A percentile compares a stretch with the other conserved stretches of the same genome.
phyloP scores from a whole-genome alignment of 192 early-diverging fungal species.

The Chytriomyces confervae region DNA sequence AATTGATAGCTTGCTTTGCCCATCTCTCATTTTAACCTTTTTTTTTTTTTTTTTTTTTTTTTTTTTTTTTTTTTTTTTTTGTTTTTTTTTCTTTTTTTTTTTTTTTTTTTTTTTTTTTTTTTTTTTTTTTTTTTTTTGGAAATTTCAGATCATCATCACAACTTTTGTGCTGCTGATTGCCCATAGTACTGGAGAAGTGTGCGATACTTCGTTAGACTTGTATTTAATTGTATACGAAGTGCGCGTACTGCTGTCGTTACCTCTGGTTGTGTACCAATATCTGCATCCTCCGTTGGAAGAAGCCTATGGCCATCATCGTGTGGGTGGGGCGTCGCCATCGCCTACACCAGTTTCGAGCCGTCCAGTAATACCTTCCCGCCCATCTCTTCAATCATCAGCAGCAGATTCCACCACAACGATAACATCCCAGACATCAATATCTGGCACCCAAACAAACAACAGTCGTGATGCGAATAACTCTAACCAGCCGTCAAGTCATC shows the following conservation, averaged over 20 bases:
- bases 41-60: neutral
- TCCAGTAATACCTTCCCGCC: too few relatives aligned
- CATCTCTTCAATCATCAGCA: neutral
- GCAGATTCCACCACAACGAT: neutral
- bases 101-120: constrained; percentile 10
- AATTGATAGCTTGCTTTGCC: neutral
- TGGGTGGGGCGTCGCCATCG: neutral
- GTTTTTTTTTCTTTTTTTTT: neutral
- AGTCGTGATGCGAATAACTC: neutral
- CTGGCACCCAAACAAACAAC: neutral
- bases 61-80: neutral
- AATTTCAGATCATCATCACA: constrained; percentile 49
- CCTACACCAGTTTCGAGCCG: neutral
- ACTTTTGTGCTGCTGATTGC: constrained; percentile 57
- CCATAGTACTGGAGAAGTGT: constrained; percentile 50
- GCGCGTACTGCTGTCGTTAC: constrained; percentile 62
- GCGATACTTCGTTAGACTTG: constrained; percentile 59
- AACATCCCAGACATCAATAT: neutral
- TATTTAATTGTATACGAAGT: constrained; percentile 68
- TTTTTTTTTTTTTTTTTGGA: neutral
- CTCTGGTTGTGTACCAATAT: constrained; percentile 66
- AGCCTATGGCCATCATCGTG: neutral
- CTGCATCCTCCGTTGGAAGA: constrained; percentile 52
- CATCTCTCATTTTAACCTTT: neutral
- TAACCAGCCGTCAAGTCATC: neutral